Conservation (phyloP, 2,329 filamentous ascomycete genomes). For the Curvularia verruculosa region DNA sequence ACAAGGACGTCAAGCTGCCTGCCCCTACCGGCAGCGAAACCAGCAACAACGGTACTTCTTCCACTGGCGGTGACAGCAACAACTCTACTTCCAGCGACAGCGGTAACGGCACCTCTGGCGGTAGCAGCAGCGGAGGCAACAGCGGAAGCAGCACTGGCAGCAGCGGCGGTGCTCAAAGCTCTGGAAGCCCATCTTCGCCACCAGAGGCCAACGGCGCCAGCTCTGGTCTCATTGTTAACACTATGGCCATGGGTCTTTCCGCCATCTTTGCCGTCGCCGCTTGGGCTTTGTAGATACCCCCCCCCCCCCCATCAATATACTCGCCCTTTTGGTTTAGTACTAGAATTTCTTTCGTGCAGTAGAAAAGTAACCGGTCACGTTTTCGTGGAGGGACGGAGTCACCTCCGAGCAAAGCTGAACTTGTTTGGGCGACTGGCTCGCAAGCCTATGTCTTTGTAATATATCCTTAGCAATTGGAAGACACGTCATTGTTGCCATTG, state of each 20-base stretch:
- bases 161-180: not conserved
- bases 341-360: slow-evolving; percentile 4
- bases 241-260: slow-evolving; percentile 34
- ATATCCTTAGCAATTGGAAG: slow-evolving; percentile 10
- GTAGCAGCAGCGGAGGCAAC: not conserved
- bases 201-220: slow-evolving; percentile 15
- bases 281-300: slow-evolving; percentile 30
- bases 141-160: not conserved
- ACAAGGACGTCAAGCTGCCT: slow-evolving; percentile 24
- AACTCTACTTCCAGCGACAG: slow-evolving; percentile 11
- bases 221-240: slow-evolving; percentile 29
- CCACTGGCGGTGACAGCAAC: slow-evolving; percentile 19
- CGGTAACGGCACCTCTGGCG: not conserved
- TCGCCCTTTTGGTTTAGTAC: not conserved
- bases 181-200: not conserved
- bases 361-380: slow-evolving; percentile 6
- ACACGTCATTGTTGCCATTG: not conserved
- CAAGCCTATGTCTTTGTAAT: slow-evolving; percentile 11
- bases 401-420: slow-evolving; percentile 1
- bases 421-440: slow-evolving; percentile 7
- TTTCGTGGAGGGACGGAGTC: not conserved
- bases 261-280: slow-evolving; percentile 34
- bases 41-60: slow-evolving; percentile 21
- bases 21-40: not conserved
- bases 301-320: not conserved